Evolutionary conservation across 257 asterid genomes (phyloP).

Genomic region (Plantago ovata): DNA sequence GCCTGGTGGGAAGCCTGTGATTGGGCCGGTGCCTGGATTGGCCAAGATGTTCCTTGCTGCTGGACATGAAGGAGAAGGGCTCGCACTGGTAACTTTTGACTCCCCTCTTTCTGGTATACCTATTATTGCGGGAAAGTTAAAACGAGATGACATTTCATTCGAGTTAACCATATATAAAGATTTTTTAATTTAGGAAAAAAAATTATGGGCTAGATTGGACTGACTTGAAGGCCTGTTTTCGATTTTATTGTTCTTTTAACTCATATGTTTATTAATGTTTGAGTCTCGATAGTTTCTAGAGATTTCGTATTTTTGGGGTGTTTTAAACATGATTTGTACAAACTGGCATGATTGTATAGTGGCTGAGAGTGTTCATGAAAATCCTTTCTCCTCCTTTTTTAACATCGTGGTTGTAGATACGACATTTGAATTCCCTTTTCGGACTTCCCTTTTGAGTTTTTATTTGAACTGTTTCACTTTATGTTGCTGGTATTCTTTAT

Average conservation of each 20-base stretch:
- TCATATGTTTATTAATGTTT: too few relatives aligned
- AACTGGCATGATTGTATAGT: not conserved
- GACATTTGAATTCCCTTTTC: not conserved
- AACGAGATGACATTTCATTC: not conserved
- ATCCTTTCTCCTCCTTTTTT: too few relatives aligned
- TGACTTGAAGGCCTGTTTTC: too few relatives aligned
- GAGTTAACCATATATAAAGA: not conserved
- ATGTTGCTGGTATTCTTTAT: not conserved
- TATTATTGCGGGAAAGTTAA: not conserved
- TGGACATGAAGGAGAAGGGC: slow-evolving; percentile 99
- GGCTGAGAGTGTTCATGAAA: not conserved
- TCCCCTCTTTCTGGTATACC: slow-evolving; percentile 2
- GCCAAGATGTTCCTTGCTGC: slow-evolving; percentile 68
- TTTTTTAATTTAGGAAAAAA: too few relatives aligned
- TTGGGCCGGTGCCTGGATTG: slow-evolving; percentile 71
- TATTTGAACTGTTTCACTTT: not conserved
- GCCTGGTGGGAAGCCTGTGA: slow-evolving; percentile 86
- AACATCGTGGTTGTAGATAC: not conserved
- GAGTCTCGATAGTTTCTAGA: too few relatives aligned
- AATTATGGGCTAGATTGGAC: too few relatives aligned
- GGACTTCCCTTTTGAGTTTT: not conserved
- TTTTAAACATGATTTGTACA: not conserved
- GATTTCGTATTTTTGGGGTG: too few relatives aligned
- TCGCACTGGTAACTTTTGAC: slow-evolving; percentile 55
- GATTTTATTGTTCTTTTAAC: too few relatives aligned